A percentile compares a stretch with the other conserved stretches of the same genome.
These are phyloP conservation scores for Curvularia spicifera DNA, from an alignment of 2,329 filamentous ascomycete genomes.

Conservation along the genomic window DNA sequence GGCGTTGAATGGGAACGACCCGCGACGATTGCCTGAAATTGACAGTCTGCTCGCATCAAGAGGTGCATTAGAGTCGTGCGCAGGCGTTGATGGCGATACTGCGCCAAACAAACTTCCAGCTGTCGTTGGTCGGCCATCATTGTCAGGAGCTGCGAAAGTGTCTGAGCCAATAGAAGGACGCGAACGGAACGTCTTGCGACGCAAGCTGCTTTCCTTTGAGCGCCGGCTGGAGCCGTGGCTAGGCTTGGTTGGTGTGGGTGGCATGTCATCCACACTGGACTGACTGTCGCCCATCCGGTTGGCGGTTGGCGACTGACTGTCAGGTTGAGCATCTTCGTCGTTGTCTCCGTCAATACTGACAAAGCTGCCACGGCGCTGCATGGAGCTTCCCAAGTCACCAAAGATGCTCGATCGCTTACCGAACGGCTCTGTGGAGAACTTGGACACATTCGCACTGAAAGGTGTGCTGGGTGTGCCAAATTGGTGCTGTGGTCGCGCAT, in stretches of 20 bases:
- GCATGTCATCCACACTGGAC: constrained; percentile 72
- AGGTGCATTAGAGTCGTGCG: constrained; percentile 74
- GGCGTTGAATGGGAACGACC: constrained; percentile 47
- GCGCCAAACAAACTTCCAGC: constrained; percentile 62
- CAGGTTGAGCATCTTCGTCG: constrained; percentile 63
- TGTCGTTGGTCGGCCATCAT: constrained; percentile 52
- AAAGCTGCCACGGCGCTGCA: constrained; percentile 71
- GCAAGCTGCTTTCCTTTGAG: constrained; percentile 59
- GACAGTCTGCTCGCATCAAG: constrained; percentile 83
- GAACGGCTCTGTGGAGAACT: constrained; percentile 72
- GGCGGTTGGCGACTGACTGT: constrained; percentile 63
- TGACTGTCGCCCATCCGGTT: constrained; percentile 62
- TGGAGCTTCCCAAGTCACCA: constrained; percentile 60
- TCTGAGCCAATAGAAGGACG: constrained; percentile 55
- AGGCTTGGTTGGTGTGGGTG: constrained; percentile 93
- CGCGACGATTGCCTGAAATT: constrained; percentile 67
- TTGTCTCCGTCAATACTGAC: constrained; percentile 83
- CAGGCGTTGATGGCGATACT: constrained; percentile 74
- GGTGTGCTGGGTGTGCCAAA: constrained; percentile 84
- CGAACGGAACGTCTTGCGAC: constrained; percentile 57
- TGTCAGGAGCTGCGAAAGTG: constrained; percentile 53
- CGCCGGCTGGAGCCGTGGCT: constrained; percentile 53
- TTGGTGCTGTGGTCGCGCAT: constrained; percentile 70
- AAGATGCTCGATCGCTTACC: constrained; percentile 68
- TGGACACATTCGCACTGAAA: constrained; percentile 69